A percentile compares a stretch with the other conserved stretches of the same genome.
Evolutionary conservation across 805 yeast species (phyloP).

Genomic region (Ogataea trehalophila): DNA sequence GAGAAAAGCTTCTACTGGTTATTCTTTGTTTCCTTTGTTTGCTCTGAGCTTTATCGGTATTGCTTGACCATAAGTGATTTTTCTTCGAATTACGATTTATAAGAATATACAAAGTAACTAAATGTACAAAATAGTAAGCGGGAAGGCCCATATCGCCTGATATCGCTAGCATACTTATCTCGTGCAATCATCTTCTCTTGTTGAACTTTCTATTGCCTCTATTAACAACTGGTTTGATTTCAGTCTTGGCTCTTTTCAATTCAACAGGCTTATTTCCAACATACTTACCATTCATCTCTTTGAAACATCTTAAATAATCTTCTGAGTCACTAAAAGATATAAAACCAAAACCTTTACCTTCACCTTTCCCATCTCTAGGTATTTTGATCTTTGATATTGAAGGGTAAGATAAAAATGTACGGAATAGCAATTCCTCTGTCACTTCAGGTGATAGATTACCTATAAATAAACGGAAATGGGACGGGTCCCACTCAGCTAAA

Average conservation of each 20-base stretch:
- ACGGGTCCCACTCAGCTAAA: slow-evolving; percentile 61
- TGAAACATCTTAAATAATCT: slow-evolving; percentile 67
- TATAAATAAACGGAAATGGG: slow-evolving; percentile 66
- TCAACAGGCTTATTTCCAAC: slow-evolving; percentile 72
- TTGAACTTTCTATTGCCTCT: slow-evolving; percentile 7
- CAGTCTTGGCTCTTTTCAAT: slow-evolving; percentile 56
- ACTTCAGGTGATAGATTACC: slow-evolving; percentile 73
- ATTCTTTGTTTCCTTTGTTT: no score
- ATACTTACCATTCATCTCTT: slow-evolving; percentile 72
- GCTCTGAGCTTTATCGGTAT: no score
- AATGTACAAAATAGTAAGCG: no score
- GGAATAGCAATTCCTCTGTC: slow-evolving; percentile 47
- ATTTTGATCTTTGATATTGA: slow-evolving; percentile 56
- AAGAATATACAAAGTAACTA: no score
- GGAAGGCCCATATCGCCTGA: no score
- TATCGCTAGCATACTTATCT: no score
- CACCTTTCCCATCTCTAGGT: slow-evolving; percentile 46
- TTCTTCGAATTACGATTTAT: no score
- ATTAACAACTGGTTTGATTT: slow-evolving; percentile 29
- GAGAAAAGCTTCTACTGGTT: no score
- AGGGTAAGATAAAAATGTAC: slow-evolving; percentile 49
- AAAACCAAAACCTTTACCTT: slow-evolving; percentile 68
- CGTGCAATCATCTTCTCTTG: background rate
- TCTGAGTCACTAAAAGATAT: slow-evolving; percentile 61
- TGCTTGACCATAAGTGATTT: no score